Evolutionary conservation across 2,329 filamentous ascomycete genomes (phyloP).

Genomic region (Allantophomopsis cytisporea): DNA sequence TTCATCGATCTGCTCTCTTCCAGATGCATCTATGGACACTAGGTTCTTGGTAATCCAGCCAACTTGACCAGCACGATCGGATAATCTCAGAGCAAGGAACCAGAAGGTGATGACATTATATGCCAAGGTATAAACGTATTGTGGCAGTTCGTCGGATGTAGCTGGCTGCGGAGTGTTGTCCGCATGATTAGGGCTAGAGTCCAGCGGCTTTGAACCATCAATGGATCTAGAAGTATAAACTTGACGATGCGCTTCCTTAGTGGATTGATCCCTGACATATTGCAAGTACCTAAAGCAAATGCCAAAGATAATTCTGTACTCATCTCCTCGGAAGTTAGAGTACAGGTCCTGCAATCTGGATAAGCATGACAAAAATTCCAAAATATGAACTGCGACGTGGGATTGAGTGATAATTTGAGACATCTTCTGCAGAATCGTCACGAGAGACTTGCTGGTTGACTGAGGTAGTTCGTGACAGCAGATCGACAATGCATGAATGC

Average conservation of each 20-base stretch:
- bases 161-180: constrained; percentile 23
- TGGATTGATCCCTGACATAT: constrained; percentile 57
- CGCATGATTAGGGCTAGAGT: constrained; percentile 26
- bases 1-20: constrained; percentile 69
- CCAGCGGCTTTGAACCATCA: constrained; percentile 16
- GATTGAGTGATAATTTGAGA: constrained; percentile 91
- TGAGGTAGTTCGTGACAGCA: constrained; percentile 90
- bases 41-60: constrained; percentile 84
- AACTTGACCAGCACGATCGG: constrained; percentile 72
- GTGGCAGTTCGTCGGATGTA: constrained; percentile 63
- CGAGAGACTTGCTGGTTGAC: constrained; percentile 74
- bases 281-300: constrained; percentile 92
- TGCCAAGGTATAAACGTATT: constrained; percentile 87
- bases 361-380: constrained; percentile 87
- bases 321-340: constrained; percentile 79
- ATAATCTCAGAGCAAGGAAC: constrained; percentile 82
- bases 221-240: constrained; percentile 21
- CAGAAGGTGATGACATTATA: constrained; percentile 96
- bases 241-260: constrained; percentile 18
- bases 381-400: constrained; percentile 81
- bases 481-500: constrained; percentile 87
- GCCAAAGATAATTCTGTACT: constrained; percentile 87
- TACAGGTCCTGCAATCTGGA: constrained; percentile 76
- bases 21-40: constrained; percentile 61
- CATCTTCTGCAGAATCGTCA: constrained; percentile 84